Percentiles rank a stretch among this genome's conserved stretches.
These are phyloP conservation scores for Asterella californica DNA, from an alignment of 225 moss, liverwort and hornwort species.

Conservation along the genomic window DNA sequence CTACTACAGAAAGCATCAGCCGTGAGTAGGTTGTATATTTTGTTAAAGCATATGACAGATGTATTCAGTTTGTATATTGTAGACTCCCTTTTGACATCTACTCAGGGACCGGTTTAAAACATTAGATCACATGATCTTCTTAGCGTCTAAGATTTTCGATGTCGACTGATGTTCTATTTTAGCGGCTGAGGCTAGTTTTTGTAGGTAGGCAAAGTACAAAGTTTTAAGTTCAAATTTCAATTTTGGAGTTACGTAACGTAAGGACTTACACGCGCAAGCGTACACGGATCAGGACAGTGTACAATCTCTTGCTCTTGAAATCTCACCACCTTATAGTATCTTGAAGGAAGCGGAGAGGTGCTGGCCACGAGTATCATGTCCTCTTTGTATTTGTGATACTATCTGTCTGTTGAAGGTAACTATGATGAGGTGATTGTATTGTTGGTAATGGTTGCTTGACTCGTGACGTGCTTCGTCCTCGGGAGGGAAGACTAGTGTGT, in stretches of 20 bases:
- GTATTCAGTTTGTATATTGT: background rate
- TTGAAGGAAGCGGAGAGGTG: too few species aligned
- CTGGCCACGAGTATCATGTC: too few species aligned
- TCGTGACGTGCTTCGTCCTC: too few species aligned
- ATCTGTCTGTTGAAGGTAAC: too few species aligned
- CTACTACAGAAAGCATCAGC: background rate
- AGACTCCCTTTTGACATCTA: background rate
- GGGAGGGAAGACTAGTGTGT: too few species aligned
- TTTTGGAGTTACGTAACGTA: background rate
- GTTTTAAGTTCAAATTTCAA: background rate
- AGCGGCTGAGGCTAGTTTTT: background rate
- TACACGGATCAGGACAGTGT: background rate
- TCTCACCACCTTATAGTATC: background rate
- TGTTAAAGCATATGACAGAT: background rate
- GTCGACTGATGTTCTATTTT: background rate
- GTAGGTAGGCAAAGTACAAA: background rate
- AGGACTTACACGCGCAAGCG: background rate
- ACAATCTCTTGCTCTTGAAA: background rate
- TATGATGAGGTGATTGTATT: too few species aligned
- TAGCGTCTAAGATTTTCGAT: background rate
- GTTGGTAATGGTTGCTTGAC: too few species aligned
- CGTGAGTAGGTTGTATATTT: conserved; percentile 7
- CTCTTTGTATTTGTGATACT: too few species aligned
- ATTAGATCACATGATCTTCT: background rate
- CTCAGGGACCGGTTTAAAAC: background rate